phyloP scores from a whole-genome alignment of 768 basidiomycete genomes.

The Amanita molliuscula region DNA sequence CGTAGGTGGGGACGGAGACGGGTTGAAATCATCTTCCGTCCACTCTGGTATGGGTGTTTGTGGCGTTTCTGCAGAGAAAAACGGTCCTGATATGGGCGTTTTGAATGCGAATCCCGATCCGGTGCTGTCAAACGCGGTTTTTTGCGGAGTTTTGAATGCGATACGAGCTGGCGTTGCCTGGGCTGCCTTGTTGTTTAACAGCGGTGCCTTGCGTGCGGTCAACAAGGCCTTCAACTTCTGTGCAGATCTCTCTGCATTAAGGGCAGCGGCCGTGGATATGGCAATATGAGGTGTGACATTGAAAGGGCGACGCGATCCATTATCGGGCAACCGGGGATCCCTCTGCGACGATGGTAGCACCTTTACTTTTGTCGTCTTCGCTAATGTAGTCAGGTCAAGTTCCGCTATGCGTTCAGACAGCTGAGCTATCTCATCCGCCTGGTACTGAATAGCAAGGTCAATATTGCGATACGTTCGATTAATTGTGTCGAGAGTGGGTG shows the following conservation, averaged over 20 bases:
- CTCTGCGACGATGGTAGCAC: conserved; percentile 11
- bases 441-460: conserved; percentile 57
- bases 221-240: conserved; percentile 64
- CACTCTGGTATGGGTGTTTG: conserved; percentile 15
- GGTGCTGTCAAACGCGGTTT: conserved; percentile 9
- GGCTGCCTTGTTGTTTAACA: conserved; percentile 50
- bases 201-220: conserved; percentile 46
- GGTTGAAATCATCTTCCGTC: conserved; percentile 31
- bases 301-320: conserved; percentile 25
- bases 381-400: conserved; percentile 27
- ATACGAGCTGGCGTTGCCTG: conserved; percentile 23
- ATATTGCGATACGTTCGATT: conserved; percentile 82
- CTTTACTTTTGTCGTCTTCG: conserved; percentile 9
- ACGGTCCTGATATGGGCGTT: conserved; percentile 12
- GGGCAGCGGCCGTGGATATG: conserved; percentile 65
- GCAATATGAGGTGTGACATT: conserved; percentile 59
- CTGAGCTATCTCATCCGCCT: conserved; percentile 39
- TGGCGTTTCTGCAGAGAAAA: conserved; percentile 15
- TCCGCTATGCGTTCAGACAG: conserved; percentile 44
- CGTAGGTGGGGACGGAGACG: conserved; percentile 19
- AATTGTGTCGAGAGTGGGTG: conserved; percentile 79
- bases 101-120: conserved; percentile 13
- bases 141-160: conserved; percentile 28
- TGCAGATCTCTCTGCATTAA: conserved; percentile 72
- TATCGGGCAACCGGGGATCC: conserved; percentile 33